Evolutionary conservation across 2,329 filamentous ascomycete genomes (phyloP).

Genomic region (Cladophialophora psammophila): DNA sequence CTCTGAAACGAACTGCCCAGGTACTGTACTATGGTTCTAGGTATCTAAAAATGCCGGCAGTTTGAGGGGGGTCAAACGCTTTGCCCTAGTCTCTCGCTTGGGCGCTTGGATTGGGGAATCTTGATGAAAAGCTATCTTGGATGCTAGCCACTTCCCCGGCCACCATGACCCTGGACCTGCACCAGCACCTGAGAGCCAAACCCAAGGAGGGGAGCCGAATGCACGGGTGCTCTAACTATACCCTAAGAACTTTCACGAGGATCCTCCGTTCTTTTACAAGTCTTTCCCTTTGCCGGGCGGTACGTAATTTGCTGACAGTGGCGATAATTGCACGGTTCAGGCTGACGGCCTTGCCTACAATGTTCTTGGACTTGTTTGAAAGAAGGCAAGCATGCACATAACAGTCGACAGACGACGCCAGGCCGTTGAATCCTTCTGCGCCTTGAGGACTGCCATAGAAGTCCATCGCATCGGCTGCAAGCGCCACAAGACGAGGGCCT

Average conservation of each 20-base stretch:
- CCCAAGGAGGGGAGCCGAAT: background rate
- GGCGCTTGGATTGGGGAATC: conserved; percentile 2
- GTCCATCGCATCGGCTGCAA: conserved; percentile 7
- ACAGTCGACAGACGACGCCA: background rate
- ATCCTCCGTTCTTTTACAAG: background rate
- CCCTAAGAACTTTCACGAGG: background rate
- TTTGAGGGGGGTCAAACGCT: conserved; percentile 6
- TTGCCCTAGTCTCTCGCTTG: conserved; percentile 2
- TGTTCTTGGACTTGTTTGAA: background rate
- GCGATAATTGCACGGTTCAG: background rate
- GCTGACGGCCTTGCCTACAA: background rate
- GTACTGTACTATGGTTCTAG: background rate
- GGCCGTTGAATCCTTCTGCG: conserved; percentile 10
- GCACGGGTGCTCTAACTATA: background rate
- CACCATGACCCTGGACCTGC: background rate
- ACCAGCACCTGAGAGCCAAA: background rate
- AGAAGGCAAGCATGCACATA: background rate
- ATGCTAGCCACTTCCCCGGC: conserved; percentile 21
- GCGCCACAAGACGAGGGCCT: conserved; percentile 9
- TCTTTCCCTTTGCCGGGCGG: background rate
- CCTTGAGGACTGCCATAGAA: background rate
- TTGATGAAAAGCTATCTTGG: background rate
- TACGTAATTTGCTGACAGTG: conserved; percentile 10
- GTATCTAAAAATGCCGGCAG: conserved; percentile 11
- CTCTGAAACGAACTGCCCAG: conserved; percentile 21